These are phyloP conservation scores for Diplodia sapinea DNA, from an alignment of 2,329 filamentous ascomycete species.

Conservation along the genomic window DNA sequence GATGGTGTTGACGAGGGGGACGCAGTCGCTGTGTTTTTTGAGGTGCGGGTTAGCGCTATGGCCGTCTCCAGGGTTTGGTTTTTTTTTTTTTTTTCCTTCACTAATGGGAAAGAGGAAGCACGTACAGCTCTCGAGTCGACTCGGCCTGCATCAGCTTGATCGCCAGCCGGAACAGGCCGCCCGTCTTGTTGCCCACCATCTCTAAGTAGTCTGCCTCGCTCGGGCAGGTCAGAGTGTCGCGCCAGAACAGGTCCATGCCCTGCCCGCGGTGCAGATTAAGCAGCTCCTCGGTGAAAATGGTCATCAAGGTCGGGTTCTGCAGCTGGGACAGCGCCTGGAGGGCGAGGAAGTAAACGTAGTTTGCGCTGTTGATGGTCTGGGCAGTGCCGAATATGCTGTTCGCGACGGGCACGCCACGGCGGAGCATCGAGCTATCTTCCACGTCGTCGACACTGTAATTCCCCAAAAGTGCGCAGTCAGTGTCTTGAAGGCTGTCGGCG, in stretches of 20 bases:
- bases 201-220: conserved; percentile 90
- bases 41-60: neutral
- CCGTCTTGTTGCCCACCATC: conserved; percentile 92
- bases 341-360: conserved; percentile 85
- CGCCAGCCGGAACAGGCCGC: conserved; percentile 81
- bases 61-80: too few relatives aligned
- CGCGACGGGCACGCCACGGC: conserved; percentile 80
- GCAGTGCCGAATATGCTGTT: conserved; percentile 84
- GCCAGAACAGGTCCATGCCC: conserved; percentile 91
- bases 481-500: neutral
- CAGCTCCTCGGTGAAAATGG: conserved; percentile 83
- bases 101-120: conserved; percentile 3
- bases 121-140: conserved; percentile 54
- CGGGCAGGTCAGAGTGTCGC: conserved; percentile 81
- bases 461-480: neutral
- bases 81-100: too few relatives aligned
- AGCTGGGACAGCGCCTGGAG: conserved; percentile 76
- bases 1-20: conserved; percentile 82
- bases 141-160: conserved; percentile 90
- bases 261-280: conserved; percentile 85
- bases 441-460: conserved; percentile 73
- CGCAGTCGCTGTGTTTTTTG: conserved; percentile 64
- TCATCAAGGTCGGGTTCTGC: conserved; percentile 64
- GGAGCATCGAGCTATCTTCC: conserved; percentile 77
- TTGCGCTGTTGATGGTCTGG: conserved; percentile 89